Evolutionary conservation across 202 grass and related monocot species (phyloP).

Genomic region (Panicum virgatum): DNA sequence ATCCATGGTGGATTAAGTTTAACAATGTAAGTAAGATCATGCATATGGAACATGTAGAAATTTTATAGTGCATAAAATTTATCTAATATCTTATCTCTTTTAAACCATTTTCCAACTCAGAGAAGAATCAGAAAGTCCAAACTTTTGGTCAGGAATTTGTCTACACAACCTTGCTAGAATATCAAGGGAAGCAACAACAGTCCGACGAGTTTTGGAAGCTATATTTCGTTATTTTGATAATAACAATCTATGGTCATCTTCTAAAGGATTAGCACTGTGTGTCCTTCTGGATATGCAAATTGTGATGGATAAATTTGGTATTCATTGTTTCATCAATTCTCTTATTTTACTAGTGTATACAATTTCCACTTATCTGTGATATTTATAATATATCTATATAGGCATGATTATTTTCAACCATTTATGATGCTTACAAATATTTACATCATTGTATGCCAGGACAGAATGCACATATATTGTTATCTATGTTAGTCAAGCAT

Average conservation of each 20-base stretch:
- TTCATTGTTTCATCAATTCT: slow-evolving; percentile 16
- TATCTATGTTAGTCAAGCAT: slow-evolving; percentile 95
- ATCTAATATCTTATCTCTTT: slow-evolving; percentile 35
- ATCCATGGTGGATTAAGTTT: slow-evolving; percentile 44
- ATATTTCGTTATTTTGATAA: slow-evolving; percentile 98
- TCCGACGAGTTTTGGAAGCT: slow-evolving; percentile 88
- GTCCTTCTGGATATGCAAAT: slow-evolving; percentile 90
- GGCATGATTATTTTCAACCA: slow-evolving; percentile 18
- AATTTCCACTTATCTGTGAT: slow-evolving; percentile 10
- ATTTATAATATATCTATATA: slow-evolving; percentile 27
- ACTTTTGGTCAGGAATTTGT: slow-evolving; percentile 96
- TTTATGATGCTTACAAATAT: slow-evolving; percentile 35
- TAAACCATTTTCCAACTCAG: slow-evolving; percentile 51
- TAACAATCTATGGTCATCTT: slow-evolving; percentile 78
- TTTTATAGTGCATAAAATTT: slow-evolving; percentile 23
- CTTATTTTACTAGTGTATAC: slow-evolving; percentile 22
- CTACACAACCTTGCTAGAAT: slow-evolving; percentile 97
- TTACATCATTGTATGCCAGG: slow-evolving; percentile 61
- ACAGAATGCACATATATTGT: slow-evolving; percentile 81
- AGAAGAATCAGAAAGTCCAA: slow-evolving; percentile 73
- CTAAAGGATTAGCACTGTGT: slow-evolving; percentile 76
- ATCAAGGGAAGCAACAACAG: slow-evolving; percentile 87
- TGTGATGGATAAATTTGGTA: slow-evolving; percentile 92
- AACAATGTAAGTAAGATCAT: slow-evolving; percentile 52
- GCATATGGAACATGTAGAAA: slow-evolving; percentile 23